Percentiles rank a stretch among this genome's conserved stretches.
phyloP scores from a whole-genome alignment of 441 rosid genomes.

The Croton laevigatus region DNA sequence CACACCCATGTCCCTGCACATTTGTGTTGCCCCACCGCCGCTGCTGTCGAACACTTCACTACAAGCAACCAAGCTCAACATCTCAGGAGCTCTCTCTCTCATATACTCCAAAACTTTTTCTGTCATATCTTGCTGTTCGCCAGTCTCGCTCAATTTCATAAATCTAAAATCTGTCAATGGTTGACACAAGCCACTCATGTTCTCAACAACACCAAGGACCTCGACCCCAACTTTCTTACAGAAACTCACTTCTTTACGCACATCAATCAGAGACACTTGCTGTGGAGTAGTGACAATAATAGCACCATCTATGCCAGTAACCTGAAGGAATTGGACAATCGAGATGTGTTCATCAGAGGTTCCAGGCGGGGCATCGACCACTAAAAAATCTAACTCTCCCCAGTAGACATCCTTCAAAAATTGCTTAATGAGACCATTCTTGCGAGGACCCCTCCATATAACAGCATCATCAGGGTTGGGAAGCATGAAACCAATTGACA shows the following conservation, averaged over 20 bases:
- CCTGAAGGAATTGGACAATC: constrained; percentile 82
- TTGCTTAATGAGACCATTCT: constrained; percentile 89
- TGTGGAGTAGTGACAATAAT: constrained; percentile 92
- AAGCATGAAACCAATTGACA: constrained; percentile 97
- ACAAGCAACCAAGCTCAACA: constrained; percentile 51
- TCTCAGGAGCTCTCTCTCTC: constrained; percentile 73
- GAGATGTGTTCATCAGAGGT: constrained; percentile 96
- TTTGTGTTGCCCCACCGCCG: constrained; percentile 74
- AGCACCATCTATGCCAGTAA: constrained; percentile 84
- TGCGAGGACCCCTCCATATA: constrained; percentile 98
- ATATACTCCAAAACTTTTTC: constrained; percentile 43
- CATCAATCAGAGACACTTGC: constrained; percentile 86
- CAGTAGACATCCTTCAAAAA: constrained; percentile 88
- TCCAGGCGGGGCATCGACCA: constrained; percentile 96
- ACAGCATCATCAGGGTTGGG: constrained; percentile 93
- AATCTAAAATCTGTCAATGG: constrained; percentile 64
- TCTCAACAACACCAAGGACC: constrained; percentile 91
- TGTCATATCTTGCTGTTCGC: constrained; percentile 61
- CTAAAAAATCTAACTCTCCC: constrained; percentile 89
- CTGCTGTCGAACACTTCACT: constrained; percentile 86
- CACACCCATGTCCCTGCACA: constrained; percentile 85
- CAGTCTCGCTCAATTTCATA: constrained; percentile 42
- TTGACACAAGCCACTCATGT: constrained; percentile 92
- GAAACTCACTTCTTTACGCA: constrained; percentile 87
- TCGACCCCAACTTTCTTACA: constrained; percentile 94